A percentile compares a stretch with the other conserved stretches of the same genome.
phyloP scores from a whole-genome alignment of 495 filamentous ascomycete species.

The Amphirosellinia nigrospora region DNA sequence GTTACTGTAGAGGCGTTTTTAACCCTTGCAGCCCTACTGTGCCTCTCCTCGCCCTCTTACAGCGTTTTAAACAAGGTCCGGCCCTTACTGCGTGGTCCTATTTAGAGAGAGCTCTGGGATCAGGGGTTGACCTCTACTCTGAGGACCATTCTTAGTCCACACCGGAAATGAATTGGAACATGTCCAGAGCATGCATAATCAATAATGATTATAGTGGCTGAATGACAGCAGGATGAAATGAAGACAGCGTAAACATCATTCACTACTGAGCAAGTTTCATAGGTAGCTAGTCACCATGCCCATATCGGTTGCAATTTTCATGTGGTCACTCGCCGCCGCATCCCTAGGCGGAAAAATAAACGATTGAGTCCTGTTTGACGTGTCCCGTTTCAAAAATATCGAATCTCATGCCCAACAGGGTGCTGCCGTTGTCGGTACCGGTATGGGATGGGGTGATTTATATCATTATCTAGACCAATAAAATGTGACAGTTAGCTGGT shows the following conservation, averaged over 20 bases:
- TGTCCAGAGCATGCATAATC: neutral
- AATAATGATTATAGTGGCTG: neutral
- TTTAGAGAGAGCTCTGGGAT: conserved; percentile 10
- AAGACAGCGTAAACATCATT: conserved; percentile 38
- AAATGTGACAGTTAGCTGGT: conserved; percentile 54
- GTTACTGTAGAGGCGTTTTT: neutral
- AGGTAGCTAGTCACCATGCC: conserved; percentile 34
- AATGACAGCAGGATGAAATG: conserved; percentile 33
- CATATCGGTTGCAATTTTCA: conserved; percentile 45
- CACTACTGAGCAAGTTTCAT: conserved; percentile 39
- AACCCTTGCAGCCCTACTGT: conserved; percentile 11
- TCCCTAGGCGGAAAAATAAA: conserved; percentile 57
- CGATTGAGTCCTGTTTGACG: conserved; percentile 58
- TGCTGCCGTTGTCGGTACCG: conserved; percentile 53
- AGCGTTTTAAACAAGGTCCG: neutral
- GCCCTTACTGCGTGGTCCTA: conserved; percentile 19
- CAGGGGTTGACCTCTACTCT: conserved; percentile 11
- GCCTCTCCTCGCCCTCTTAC: neutral
- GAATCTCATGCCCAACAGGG: conserved; percentile 49
- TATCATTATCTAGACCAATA: conserved; percentile 52
- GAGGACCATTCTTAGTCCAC: conserved; percentile 2
- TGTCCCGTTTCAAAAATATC: conserved; percentile 50
- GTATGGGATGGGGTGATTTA: conserved; percentile 56
- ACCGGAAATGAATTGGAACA: conserved; percentile 29
- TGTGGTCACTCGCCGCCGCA: conserved; percentile 57